A percentile compares a stretch with the other conserved stretches of the same genome.
These are phyloP conservation scores for Rhododendron mucronatum DNA, from an alignment of 148 eudicot genomes.

Conservation along the genomic window DNA sequence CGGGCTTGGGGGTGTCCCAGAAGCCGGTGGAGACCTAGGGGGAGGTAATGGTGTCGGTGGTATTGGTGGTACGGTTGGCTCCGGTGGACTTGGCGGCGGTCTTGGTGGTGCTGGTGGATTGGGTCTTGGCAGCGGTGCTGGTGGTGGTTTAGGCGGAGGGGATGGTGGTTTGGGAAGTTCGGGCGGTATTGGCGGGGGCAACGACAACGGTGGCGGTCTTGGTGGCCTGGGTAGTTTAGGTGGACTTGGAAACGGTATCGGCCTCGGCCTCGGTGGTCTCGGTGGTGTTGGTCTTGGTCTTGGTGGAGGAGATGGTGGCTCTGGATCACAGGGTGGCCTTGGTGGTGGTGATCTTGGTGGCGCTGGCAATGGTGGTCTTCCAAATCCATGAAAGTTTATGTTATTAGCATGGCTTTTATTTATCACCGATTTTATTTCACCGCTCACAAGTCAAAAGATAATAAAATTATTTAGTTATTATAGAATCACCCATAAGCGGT, in stretches of 20 bases:
- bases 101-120: neutral
- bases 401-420: neutral
- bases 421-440: neutral
- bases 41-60: neutral
- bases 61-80: neutral
- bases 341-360: neutral
- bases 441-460: neutral
- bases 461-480: neutral
- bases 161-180: slow-evolving; percentile 11
- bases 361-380: slow-evolving; percentile 5
- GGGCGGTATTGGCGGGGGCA: slow-evolving; percentile 18
- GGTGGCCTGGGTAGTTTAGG: slow-evolving; percentile 20
- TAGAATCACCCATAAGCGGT: neutral
- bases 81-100: slow-evolving; percentile 25
- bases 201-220: slow-evolving; percentile 7
- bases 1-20: too few species aligned
- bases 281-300: neutral
- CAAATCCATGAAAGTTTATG: slow-evolving; percentile 11
- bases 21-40: too few species aligned
- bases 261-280: slow-evolving; percentile 7
- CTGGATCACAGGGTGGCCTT: neutral
- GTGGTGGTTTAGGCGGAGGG: neutral
- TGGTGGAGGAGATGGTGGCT: slow-evolving; percentile 1
- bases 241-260: slow-evolving; percentile 2
- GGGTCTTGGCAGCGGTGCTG: slow-evolving; percentile 10